Base-by-base conservation (phyloP, 148 eudicot species). In the Chenopodium quinoa region DNA sequence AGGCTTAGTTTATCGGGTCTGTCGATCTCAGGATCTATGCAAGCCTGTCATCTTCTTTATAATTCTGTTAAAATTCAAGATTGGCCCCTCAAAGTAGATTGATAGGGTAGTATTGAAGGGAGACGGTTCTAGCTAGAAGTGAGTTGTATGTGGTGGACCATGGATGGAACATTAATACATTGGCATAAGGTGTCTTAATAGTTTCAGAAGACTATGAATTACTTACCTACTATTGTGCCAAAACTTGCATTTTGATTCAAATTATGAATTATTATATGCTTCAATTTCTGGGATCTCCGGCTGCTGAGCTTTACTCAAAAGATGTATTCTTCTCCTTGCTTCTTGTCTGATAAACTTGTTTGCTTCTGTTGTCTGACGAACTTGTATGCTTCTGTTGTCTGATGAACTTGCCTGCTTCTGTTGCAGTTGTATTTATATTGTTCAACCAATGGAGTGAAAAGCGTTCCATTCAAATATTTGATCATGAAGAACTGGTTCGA, bases 361-460 rank as follows among this genome's bases (percentile, higher is more conserved):
- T 66, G 79, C 13, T 37, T 71, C 71, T 76, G 69, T 63, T 82
- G 82, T 40, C 44, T 40, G 66, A 60, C 69, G 29, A 67, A 73
- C 34, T 37, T 70, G 40, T 17, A 12, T 75, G 79, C 13, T 37
- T 62, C 71, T 76, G 64, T 20, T 75, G 56, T 72, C 14, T 71
- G 66, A 60, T 73, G 37, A 67, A 73, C 60, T 37, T 73, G 40
- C 11, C 6, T 75, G 79, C 13, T 23, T 71, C 67, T 76, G 69
- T 63, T 82, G 82, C 94, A 91, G 99, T 92, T 87, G 86, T 92
- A 58, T 83, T 88, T 75, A 89, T 96, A 81, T 84, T 96, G 89
- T 62, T 90, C 60, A 88, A 86, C 47, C 92, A 87, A 82, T 88
- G 86, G 86, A 77, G 60, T 16, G 17, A 13, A 50, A 86, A 80